Percentiles rank a stretch among this genome's conserved stretches.
These are phyloP conservation scores for Leucocoprinus birnbaumii DNA, from an alignment of 768 basidiomycete genomes.

Conservation along the genomic window DNA sequence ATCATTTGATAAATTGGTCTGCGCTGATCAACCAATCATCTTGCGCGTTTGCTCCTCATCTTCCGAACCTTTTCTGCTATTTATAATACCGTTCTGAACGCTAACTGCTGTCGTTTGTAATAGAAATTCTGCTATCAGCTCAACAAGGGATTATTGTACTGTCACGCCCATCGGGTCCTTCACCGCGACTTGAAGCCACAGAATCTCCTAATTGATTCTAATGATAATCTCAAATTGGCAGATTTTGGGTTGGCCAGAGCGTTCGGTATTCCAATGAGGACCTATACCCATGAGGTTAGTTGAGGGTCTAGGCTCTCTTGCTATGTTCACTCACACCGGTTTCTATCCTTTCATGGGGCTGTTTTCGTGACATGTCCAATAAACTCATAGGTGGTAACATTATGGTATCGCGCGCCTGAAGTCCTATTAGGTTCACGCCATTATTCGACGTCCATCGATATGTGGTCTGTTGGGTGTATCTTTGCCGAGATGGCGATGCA, in stretches of 20 bases:
- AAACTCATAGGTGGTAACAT: constrained; percentile 83
- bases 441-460: constrained; percentile 97
- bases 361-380: background rate
- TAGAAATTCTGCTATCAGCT: constrained; percentile 98
- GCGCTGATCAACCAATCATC: background rate
- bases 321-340: constrained; percentile 2
- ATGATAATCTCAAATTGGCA: constrained; percentile 90
- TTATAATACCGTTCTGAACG: background rate
- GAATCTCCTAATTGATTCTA: constrained; percentile 88
- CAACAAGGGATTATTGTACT: constrained; percentile 86
- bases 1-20: constrained; percentile 19
- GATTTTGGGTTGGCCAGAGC: constrained; percentile 96
- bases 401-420: constrained; percentile 99
- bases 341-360: too few relatives aligned
- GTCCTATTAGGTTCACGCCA: constrained; percentile 94
- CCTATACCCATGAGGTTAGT: constrained; percentile 96
- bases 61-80: background rate
- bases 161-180: constrained; percentile 94
- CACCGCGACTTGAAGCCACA: constrained; percentile 97
- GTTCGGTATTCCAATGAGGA: constrained; percentile 97
- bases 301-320: background rate
- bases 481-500: constrained; percentile 98
- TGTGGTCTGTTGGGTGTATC: constrained; percentile 99
- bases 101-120: constrained; percentile 8
- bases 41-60: background rate